Percentiles rank a stretch among this genome's conserved stretches.
These are phyloP conservation scores for Solanum hybrid DNA, from an alignment of 305 asterid species.

Conservation along the genomic window DNA sequence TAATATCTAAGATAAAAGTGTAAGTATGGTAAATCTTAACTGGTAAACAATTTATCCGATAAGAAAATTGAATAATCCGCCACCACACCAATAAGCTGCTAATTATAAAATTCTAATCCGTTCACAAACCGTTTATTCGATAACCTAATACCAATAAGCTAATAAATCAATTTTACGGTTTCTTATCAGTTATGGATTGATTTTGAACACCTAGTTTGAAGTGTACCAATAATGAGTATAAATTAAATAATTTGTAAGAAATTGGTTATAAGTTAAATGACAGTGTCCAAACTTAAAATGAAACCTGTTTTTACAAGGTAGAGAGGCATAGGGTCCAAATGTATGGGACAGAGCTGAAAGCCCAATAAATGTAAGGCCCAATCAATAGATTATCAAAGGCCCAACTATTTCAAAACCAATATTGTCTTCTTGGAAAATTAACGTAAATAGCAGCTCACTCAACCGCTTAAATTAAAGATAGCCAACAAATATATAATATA, in stretches of 20 bases:
- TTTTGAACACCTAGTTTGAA: not conserved
- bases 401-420: not conserved
- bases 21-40: not conserved
- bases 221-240: not conserved
- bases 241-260: not conserved
- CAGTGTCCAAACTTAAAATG: not conserved
- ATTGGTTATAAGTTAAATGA: not conserved
- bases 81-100: not conserved
- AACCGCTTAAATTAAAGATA: not conserved
- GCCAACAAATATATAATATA: not conserved
- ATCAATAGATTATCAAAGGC: not conserved
- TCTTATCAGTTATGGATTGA: not conserved
- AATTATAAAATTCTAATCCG: too few species aligned
- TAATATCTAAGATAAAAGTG: not conserved
- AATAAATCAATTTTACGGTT: too few species aligned
- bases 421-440: not conserved
- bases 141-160: too few species aligned
- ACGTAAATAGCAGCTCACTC: not conserved
- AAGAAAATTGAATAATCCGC: not conserved
- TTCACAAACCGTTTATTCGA: not conserved
- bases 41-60: too few species aligned
- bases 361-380: not conserved
- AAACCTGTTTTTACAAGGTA: not conserved
- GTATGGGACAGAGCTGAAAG: not conserved
- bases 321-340: not conserved